Percentiles rank a stretch among this genome's conserved stretches.
phyloP scores from a whole-genome alignment of 768 basidiomycete genomes.

The Amanita thiersii region DNA sequence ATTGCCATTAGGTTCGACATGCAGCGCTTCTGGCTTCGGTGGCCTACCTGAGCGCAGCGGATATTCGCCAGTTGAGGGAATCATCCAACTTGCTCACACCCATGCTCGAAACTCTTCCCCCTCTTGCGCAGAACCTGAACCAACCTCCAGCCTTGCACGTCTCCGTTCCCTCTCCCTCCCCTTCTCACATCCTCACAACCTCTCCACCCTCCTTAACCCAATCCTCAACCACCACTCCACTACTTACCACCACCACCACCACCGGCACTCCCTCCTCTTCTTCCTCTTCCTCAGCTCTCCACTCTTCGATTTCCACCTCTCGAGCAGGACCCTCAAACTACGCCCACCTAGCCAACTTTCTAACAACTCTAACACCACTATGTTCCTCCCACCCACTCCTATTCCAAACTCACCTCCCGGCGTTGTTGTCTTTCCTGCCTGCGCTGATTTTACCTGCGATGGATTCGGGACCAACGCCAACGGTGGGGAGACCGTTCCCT shows the following conservation, averaged over 20 bases:
- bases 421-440: constrained; percentile 63
- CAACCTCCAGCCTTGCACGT: constrained; percentile 8
- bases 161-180: constrained; percentile 21
- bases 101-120: constrained; percentile 68
- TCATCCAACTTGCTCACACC: constrained; percentile 54
- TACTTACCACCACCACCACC: too few relatives aligned
- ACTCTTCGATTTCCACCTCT: constrained; percentile 11
- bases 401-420: constrained; percentile 66
- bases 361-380: constrained; percentile 63
- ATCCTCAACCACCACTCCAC: too few relatives aligned
- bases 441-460: constrained; percentile 56
- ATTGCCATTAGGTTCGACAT: constrained; percentile 48
- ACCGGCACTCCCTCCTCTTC: constrained; percentile 21
- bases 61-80: constrained; percentile 52
- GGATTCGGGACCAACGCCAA: constrained; percentile 44
- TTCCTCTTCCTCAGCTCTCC: constrained; percentile 13
- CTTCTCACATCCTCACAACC: constrained; percentile 14
- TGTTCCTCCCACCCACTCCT: constrained; percentile 57
- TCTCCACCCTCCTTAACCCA: too few relatives aligned
- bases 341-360: constrained; percentile 53
- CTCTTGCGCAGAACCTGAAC: constrained; percentile 28
- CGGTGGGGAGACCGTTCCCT: constrained; percentile 37
- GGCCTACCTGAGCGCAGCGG: constrained; percentile 58
- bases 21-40: constrained; percentile 66
- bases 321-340: constrained; percentile 28